Evolutionary conservation across 2,329 filamentous ascomycete genomes (phyloP), one percentile per base, ranked within the genome.

Genomic region (Xylaria polymorpha): DNA sequence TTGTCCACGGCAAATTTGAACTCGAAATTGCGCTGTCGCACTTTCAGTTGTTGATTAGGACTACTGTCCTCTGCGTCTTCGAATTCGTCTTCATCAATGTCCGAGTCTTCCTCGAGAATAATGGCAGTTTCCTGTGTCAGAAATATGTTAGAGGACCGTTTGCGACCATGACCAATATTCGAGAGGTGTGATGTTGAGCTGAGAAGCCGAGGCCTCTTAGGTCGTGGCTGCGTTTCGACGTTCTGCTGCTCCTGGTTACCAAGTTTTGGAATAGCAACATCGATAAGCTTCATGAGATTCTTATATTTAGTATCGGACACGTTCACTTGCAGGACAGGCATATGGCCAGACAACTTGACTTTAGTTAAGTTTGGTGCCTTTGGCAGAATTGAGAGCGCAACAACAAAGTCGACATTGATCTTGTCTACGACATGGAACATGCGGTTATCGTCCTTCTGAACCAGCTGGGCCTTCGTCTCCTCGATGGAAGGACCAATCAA

Each of bases 231-330:
- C 0, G 66, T 59, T 6, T 66, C 43, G 10, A 39, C 77, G 59
- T 72, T 76, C 73, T 79, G 75, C 4, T 80, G 76, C 25, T 82
- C 77, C 10, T 83, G 80, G 1, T 85, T 83, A 18, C 85, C 87
- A 66, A 98, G 91, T 70, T 92, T 94, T 1, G 96, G 97, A 68
- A 99, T 93, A 0, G 96, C 94, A 66, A 97, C 94, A 69, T 99
- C 95, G 70, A 99, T 95, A 51, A 99, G 86, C 75, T 90, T 94
- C 96, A 99, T 99, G 68, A 99, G 80, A 55, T 90, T 94, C 83
- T 98, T 99, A 84, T 99, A 99, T 79, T 99, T 99, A 44, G 90
- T 90, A 76, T 99, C 97, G 0, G 96, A 98, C 44, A 97, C 91
- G 0, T 92, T 93, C 12, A 93, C 96, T 79, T 98, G 95, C 0